Evolutionary conservation across 495 filamentous ascomycete species (phyloP).

Genomic region (Penicillium bialowiezense): DNA sequence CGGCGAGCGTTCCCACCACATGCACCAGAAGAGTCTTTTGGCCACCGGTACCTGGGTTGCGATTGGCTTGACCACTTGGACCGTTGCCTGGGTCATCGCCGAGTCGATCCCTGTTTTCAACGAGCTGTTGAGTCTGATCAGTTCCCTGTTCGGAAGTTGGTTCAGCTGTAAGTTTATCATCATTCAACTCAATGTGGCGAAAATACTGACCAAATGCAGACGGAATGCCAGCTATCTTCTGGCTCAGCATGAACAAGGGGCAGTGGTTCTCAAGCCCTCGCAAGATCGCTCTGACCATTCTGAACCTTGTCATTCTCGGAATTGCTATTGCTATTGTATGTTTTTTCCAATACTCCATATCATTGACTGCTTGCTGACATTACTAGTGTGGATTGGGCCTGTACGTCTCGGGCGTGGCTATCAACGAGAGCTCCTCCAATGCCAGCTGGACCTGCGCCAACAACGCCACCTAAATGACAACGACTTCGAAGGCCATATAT

Average conservation of each 20-base stretch:
- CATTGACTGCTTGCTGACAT: constrained; percentile 4
- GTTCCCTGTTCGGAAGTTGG: constrained; percentile 35
- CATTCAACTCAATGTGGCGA: neutral
- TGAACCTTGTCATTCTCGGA: constrained; percentile 51
- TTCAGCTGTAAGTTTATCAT: constrained; percentile 32
- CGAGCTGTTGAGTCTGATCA: constrained; percentile 49
- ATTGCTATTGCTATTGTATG: constrained; percentile 43
- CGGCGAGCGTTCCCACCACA: constrained; percentile 44
- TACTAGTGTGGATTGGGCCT: constrained; percentile 36
- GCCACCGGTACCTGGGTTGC: constrained; percentile 51
- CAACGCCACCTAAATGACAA: constrained; percentile 14
- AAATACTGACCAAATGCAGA: constrained; percentile 16
- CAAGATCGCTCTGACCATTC: constrained; percentile 43
- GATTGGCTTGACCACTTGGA: constrained; percentile 55
- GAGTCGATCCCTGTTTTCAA: constrained; percentile 70
- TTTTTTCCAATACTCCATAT: neutral
- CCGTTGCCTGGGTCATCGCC: constrained; percentile 66
- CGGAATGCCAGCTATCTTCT: constrained; percentile 36
- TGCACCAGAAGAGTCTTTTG: constrained; percentile 53
- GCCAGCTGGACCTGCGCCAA: constrained; percentile 34
- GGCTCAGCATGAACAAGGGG: constrained; percentile 51
- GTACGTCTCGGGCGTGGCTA: constrained; percentile 35
- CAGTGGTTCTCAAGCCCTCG: constrained; percentile 35
- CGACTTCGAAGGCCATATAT: neutral
- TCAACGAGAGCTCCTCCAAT: constrained; percentile 31